phyloP scores from a whole-genome alignment of 805 yeast genomes.

The Cyberlindnera bimundalis region DNA sequence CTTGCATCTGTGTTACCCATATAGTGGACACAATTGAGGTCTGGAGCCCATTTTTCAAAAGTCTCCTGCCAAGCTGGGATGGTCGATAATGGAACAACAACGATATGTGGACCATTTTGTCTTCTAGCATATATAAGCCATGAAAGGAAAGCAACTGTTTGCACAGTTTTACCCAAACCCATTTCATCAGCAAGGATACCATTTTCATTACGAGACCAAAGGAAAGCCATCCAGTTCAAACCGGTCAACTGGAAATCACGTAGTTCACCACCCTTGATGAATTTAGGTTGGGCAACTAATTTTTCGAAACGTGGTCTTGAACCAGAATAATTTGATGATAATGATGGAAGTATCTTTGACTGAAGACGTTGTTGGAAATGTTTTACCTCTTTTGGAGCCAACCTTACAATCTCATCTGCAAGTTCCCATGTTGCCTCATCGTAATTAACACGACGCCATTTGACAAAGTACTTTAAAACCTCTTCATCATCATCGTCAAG shows the following conservation, averaged over 20 bases:
- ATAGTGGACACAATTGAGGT: conserved; percentile 86
- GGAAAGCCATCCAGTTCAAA: conserved; percentile 98
- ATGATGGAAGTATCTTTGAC: conserved; percentile 79
- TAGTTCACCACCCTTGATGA: conserved; percentile 84
- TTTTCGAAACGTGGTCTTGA: conserved; percentile 89
- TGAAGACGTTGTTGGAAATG: conserved; percentile 77
- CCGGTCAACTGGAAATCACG: conserved; percentile 98
- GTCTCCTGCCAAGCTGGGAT: conserved; percentile 99
- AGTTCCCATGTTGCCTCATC: conserved; percentile 98
- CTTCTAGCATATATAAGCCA: conserved; percentile 95
- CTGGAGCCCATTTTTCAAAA: conserved; percentile 97
- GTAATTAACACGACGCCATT: conserved; percentile 91
- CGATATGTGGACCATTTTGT: conserved; percentile 95
- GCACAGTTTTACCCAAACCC: conserved; percentile 98
- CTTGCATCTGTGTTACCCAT: conserved; percentile 90
- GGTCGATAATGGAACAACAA: conserved; percentile 94
- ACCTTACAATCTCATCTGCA: conserved; percentile 78
- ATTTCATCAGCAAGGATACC: conserved; percentile 98
- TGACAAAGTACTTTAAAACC: conserved; percentile 76
- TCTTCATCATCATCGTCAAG: conserved; percentile 57
- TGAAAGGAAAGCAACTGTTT: conserved; percentile 88
- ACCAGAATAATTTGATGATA: conserved; percentile 71
- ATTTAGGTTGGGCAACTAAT: conserved; percentile 79
- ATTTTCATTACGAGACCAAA: conserved; percentile 96
- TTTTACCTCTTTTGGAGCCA: conserved; percentile 81